Evolutionary conservation across 2,329 filamentous ascomycete species (phyloP).

Genomic region (Neonectria sp.): DNA sequence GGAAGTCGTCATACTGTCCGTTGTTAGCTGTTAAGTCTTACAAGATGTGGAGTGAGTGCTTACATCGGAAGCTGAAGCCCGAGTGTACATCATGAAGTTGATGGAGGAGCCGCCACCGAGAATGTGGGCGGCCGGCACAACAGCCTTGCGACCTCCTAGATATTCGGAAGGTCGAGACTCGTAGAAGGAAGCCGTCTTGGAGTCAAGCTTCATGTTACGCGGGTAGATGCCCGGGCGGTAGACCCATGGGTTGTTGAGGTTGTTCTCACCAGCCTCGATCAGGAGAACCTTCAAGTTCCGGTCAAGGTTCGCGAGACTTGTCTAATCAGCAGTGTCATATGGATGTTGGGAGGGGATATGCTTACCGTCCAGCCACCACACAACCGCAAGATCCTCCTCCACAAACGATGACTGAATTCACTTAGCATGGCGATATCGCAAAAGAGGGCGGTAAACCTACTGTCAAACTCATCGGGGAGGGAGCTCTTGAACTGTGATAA

Average conservation of each 20-base stretch:
- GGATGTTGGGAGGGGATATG: conserved; percentile 50
- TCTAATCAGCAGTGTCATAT: conserved; percentile 8
- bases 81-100: conserved; percentile 77
- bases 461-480: conserved; percentile 84
- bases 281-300: conserved; percentile 80
- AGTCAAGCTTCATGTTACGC: conserved; percentile 80
- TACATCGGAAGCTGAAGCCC: conserved; percentile 48
- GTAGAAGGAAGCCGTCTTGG: conserved; percentile 87
- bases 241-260: conserved; percentile 84
- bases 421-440: not conserved
- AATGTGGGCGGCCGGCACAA: conserved; percentile 82
- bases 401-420: not conserved
- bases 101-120: conserved; percentile 82
- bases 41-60: not conserved
- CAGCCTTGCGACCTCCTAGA: conserved; percentile 78
- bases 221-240: conserved; percentile 84
- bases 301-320: conserved; percentile 80
- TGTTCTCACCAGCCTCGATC: conserved; percentile 80
- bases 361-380: conserved; percentile 70
- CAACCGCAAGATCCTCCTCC: conserved; percentile 76
- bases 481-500: conserved; percentile 39
- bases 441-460: not conserved
- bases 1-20: conserved; percentile 83
- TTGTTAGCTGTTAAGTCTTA: not conserved
- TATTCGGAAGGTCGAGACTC: conserved; percentile 82